These are phyloP conservation scores for Backusella parvicylindrica DNA, from an alignment of 192 early-diverging fungal genomes.

Conservation along the genomic window DNA sequence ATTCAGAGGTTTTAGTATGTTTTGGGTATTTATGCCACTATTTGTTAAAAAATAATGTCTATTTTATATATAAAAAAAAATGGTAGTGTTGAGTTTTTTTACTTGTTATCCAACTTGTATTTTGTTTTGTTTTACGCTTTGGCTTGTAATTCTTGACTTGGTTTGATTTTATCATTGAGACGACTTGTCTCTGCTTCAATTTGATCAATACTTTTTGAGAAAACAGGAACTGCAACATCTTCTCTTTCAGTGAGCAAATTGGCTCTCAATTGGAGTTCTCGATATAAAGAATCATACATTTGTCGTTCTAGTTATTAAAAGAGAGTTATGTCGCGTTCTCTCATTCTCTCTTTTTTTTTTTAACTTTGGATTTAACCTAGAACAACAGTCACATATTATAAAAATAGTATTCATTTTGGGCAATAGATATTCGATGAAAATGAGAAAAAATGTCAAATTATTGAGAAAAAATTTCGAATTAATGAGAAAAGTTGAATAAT, in stretches of 20 bases:
- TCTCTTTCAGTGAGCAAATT: not conserved
- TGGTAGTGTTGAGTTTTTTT: not conserved
- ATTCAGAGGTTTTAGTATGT: not conserved
- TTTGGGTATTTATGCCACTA: not conserved
- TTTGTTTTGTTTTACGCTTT: not conserved
- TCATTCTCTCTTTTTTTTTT: too few relatives aligned
- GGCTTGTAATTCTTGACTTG: not conserved
- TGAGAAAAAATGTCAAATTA: too few relatives aligned
- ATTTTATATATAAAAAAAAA: not conserved
- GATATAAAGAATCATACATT: not conserved
- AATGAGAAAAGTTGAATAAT: too few relatives aligned
- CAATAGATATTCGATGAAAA: too few relatives aligned
- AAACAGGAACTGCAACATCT: not conserved
- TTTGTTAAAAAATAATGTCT: conserved; percentile 10
- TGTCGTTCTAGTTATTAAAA: not conserved
- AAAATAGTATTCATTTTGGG: too few relatives aligned
- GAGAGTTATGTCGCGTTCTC: not conserved
- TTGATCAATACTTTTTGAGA: not conserved
- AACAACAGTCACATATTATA: not conserved
- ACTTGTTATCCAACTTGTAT: not conserved
- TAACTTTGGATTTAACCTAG: too few relatives aligned
- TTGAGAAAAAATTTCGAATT: too few relatives aligned
- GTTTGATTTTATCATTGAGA: conserved; percentile 3
- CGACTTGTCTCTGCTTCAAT: not conserved
- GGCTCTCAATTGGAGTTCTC: not conserved